Conservation (phyloP, 257 asterid genomes). For the Linderniella brevidens region DNA sequence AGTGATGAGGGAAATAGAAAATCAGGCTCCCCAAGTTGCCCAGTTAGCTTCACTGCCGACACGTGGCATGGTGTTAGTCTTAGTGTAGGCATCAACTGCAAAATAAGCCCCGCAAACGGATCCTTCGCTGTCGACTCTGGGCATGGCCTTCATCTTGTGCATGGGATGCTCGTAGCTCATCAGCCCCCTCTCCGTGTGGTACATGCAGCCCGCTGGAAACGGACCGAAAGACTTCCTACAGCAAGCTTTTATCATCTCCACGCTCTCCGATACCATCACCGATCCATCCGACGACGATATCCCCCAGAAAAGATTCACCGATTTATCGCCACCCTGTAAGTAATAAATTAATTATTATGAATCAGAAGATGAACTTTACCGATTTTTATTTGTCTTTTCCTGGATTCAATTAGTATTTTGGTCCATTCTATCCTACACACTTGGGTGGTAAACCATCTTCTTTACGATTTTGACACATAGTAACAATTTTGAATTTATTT, state of each 20-base stretch:
- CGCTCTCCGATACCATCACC: constrained; percentile 70
- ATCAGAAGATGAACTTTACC: too few species aligned
- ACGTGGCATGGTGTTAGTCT: constrained; percentile 78
- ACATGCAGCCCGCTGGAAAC: constrained; percentile 87
- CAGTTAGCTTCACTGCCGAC: constrained; percentile 92
- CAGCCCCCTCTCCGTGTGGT: constrained; percentile 70
- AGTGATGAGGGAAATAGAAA: too few species aligned
- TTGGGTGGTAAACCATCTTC: too few species aligned
- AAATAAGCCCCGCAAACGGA: constrained; percentile 80
- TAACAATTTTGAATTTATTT: too few species aligned
- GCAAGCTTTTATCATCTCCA: constrained; percentile 42
- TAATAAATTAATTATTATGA: neutral
- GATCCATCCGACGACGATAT: constrained; percentile 55
- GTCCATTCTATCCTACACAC: too few species aligned
- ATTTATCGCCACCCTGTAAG: constrained; percentile 63
- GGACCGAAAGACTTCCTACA: constrained; percentile 87
- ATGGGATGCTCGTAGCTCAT: constrained; percentile 84
- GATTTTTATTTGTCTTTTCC: neutral
- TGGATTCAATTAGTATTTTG: too few species aligned
- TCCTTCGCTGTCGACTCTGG: constrained; percentile 89
- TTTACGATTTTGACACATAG: too few species aligned
- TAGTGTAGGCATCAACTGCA: constrained; percentile 59
- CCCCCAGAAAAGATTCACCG: constrained; percentile 64
- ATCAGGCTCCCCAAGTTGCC: constrained; percentile 65
- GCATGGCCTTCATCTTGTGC: constrained; percentile 88